Conservation (phyloP, 495 filamentous ascomycete genomes). For the Cercophora scortea region DNA sequence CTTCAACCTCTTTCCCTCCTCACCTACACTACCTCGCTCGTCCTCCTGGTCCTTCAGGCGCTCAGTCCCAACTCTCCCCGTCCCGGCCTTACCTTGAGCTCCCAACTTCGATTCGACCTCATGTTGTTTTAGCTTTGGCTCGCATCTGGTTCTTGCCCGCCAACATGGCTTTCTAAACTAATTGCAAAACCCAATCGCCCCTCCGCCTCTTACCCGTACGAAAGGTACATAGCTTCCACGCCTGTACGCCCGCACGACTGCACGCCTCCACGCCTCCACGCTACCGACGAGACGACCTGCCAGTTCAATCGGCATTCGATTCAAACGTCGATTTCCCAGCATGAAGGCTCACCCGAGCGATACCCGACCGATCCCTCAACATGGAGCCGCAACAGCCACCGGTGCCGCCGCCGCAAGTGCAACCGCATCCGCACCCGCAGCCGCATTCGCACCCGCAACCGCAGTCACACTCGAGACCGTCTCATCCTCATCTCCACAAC, state of each 20-base stretch:
- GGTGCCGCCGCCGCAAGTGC: conserved; percentile 9
- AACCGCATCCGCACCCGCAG: conserved; percentile 12
- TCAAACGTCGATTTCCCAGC: conserved; percentile 15
- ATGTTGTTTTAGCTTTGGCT: background rate
- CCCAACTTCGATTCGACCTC: background rate
- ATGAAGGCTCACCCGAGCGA: conserved; percentile 20
- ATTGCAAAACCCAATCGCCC: conserved; percentile 10
- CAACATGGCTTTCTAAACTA: conserved; percentile 12
- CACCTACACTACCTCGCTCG: background rate
- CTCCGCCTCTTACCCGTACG: no score
- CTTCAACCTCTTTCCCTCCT: background rate
- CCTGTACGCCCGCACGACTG: no score
- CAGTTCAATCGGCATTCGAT: conserved; percentile 6
- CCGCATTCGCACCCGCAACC: conserved; percentile 1
- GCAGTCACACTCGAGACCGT: conserved; percentile 22
- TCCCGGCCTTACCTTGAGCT: background rate
- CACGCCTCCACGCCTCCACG: background rate
- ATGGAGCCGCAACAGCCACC: conserved; percentile 26
- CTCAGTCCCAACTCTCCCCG: background rate
- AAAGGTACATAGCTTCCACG: no score
- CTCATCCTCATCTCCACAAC: conserved; percentile 30
- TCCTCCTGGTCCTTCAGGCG: background rate
- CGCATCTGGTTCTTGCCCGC: background rate
- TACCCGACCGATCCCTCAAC: conserved; percentile 12
- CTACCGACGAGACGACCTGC: background rate